These are phyloP conservation scores for Conticribra guillardii DNA, from an alignment of 108 stramenopile genomes.

Conservation along the genomic window DNA sequence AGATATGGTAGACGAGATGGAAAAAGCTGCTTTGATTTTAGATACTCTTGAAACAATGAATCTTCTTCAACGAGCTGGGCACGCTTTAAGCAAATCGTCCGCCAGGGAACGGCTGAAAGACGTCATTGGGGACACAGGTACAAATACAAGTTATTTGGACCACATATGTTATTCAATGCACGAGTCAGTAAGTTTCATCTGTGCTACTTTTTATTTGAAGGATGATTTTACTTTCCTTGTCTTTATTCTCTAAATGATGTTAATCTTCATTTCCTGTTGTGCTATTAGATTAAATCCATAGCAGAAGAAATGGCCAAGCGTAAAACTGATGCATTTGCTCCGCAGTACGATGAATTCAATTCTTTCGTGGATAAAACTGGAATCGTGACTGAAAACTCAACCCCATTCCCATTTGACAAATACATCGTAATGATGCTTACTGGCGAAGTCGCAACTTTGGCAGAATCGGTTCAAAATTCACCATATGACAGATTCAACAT, in stretches of 20 bases:
- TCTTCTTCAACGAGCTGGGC: conserved; percentile 76
- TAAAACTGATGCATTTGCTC: conserved; percentile 65
- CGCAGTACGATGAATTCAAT: conserved; percentile 72
- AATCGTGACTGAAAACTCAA: conserved; percentile 21
- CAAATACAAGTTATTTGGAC: conserved; percentile 16
- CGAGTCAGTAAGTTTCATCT: conserved; percentile 63
- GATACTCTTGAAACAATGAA: conserved; percentile 82
- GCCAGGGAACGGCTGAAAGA: conserved; percentile 28
- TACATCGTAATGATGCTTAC: conserved; percentile 48
- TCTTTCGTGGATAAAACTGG: conserved; percentile 53
- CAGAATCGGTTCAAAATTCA: conserved; percentile 34
- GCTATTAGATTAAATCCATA: conserved; percentile 64
- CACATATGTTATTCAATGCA: conserved; percentile 73
- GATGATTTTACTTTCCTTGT: no score
- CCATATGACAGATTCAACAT: conserved; percentile 60
- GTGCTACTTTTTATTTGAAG: no score
- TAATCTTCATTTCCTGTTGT: neutral
- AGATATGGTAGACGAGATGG: conserved; percentile 35
- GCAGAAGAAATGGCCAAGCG: conserved; percentile 88
- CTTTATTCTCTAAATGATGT: neutral
- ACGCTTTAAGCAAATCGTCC: conserved; percentile 55
- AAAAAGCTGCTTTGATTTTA: conserved; percentile 51
- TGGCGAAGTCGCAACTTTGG: conserved; percentile 34
- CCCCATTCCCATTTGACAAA: conserved; percentile 34
- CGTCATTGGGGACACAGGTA: conserved; percentile 13